Conservation (phyloP, 78 protist species). For the Emiliania huxleyi region DNA sequence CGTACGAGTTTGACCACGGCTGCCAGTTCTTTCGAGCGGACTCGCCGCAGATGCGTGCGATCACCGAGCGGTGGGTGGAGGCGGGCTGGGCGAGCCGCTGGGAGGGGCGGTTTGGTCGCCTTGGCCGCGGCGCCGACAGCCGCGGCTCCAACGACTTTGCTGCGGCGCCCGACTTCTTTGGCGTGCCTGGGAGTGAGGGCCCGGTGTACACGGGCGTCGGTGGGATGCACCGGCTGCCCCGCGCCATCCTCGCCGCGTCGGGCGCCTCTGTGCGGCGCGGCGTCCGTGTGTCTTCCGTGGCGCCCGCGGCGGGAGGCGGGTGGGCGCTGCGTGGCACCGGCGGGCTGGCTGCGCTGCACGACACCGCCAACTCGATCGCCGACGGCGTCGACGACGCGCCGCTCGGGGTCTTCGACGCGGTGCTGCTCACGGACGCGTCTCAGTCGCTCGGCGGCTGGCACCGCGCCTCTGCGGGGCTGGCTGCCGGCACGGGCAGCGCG, state of each 20-base stretch:
- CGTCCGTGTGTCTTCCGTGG: background rate
- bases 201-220: background rate
- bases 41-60: background rate
- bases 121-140: background rate
- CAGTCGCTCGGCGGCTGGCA: background rate
- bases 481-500: background rate
- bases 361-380: background rate
- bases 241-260: background rate
- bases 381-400: background rate
- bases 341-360: background rate
- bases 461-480: background rate
- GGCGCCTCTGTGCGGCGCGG: background rate
- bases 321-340: background rate
- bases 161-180: background rate
- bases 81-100: background rate
- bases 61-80: background rate
- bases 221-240: background rate
- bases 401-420: background rate
- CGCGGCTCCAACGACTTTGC: background rate
- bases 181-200: background rate
- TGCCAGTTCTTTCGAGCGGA: constrained; percentile 5
- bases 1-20: background rate
- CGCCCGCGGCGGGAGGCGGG: background rate
- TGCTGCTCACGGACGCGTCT: background rate
- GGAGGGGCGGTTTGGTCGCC: background rate